Base-by-base conservation (phyloP, 2,329 filamentous ascomycete species). In the Calonectria henricotiae region DNA sequence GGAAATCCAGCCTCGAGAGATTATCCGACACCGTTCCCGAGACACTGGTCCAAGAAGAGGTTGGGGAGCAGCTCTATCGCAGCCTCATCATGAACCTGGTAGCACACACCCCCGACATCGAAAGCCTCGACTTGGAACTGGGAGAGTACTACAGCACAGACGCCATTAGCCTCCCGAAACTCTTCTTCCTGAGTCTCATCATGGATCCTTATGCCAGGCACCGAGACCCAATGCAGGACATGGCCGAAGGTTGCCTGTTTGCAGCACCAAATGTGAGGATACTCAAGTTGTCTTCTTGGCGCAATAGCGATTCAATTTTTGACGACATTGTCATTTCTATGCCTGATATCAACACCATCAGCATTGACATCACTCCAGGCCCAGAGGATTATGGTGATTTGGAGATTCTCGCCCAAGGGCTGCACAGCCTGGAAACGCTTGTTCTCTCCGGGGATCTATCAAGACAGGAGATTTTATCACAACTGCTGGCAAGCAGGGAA, bases 21-120 rank as follows among this genome's bases (percentile, higher is more conserved):
- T 17, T 58, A 32, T 39, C 51, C 20, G 51, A 58, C 6, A 32
- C 12, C 20, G 12, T 27, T 32, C 20, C 32, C 12, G 41, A 62
- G 27, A 46, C 25, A 5, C 11, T 46, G 5, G 39, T 62, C 30
- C 43, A 27, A 15, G 23, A 51, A 8, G 61, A 49, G 15, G 41
- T 47, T 8, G 44, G 44, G 32, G 44, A 39, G 30, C 41, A 63
- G 44, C 43, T 49, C 3, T 63, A 49, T 49, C 61, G 61, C 44
- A 37, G 43, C 30, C 44, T 49, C 11, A 63, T 49, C 61, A 63
- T 63, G 61, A 63, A 37, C 32, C 20, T 63, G 32, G 61, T 49
- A 23, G 44, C 32, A 23, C 30, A 27, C 30, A 32, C 61, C 5
- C 17, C 25, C 30, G 44, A 63, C 3, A 49, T 63, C n/a, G 43